phyloP scores from a whole-genome alignment of 2,329 filamentous ascomycete species.

The Neonectria punicea region DNA sequence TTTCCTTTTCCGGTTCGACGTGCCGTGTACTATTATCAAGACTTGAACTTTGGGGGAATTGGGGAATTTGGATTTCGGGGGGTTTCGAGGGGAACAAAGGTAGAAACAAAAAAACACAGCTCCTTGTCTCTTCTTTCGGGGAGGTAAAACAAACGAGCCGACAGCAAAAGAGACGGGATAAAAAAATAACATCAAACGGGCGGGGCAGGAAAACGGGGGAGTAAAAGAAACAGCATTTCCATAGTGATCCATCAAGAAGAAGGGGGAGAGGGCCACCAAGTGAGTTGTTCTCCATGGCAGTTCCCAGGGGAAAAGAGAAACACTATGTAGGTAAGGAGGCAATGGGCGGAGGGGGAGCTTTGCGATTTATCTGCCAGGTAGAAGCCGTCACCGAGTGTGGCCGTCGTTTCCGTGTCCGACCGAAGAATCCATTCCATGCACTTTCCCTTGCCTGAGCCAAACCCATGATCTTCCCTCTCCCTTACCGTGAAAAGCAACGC shows the following conservation, averaged over 20 bases:
- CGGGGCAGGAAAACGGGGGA: constrained; percentile 26
- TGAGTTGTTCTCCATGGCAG: constrained; percentile 31
- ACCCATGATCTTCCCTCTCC: constrained; percentile 52
- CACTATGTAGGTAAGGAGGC: constrained; percentile 36
- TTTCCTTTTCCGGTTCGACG: constrained; percentile 7
- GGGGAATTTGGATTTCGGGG: constrained; percentile 17
- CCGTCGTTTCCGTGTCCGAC: constrained; percentile 39
- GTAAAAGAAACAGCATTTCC: constrained; percentile 46
- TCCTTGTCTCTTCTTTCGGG: constrained; percentile 29
- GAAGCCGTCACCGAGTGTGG: constrained; percentile 40
- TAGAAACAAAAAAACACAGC: constrained; percentile 35
- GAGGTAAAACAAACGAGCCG: constrained; percentile 35
- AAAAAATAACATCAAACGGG: constrained; percentile 23
- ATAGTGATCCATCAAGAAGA: constrained; percentile 42
- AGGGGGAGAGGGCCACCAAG: constrained; percentile 25
- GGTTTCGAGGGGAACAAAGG: constrained; percentile 3
- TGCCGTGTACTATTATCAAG: constrained; percentile 18
- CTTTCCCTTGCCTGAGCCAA: constrained; percentile 51
- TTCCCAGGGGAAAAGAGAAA: constrained; percentile 32
- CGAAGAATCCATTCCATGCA: constrained; percentile 51
- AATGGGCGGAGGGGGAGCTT: constrained; percentile 36
- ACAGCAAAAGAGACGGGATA: constrained; percentile 29
- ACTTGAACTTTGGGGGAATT: constrained; percentile 21
- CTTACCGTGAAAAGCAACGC: constrained; percentile 49
- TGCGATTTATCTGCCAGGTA: constrained; percentile 46